Evolutionary conservation across 2,329 filamentous ascomycete genomes (phyloP), one percentile per base, ranked within the genome.

Genomic region (Penicillium corylophilum): DNA sequence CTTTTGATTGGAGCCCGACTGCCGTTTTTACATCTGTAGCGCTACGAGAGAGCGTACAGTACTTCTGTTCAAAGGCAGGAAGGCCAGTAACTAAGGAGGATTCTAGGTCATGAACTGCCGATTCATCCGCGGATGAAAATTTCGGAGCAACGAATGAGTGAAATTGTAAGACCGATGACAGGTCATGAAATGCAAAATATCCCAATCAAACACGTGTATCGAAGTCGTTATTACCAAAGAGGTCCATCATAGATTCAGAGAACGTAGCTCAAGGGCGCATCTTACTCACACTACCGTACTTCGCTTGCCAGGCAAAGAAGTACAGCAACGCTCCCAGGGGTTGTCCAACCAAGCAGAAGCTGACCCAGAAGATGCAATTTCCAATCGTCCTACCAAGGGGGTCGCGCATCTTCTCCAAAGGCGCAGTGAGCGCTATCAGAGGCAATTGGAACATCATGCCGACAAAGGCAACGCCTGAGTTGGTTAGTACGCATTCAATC

Each of bases 271-370:
- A 64, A 38, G 42, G 39, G 6, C 53, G 26, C 56, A 65, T 62
- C 43, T 66, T 68, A 58, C 77, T 89, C 20, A 92, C 87, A 64
- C 87, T 91, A 12, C 94, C 94, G 69, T 96, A 96, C 76, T 97
- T 97, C 49, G 90, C 90, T 74, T 97, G 93, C 93, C 94, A 99
- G 1, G 92, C 92, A 69, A 97, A 97, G 71, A 96, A 99, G 71
- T 99, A 99, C 69, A 95, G 79, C 54, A 99, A 76, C 0, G 90
- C 92, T 1, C 90, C 94, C 62, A 97, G 82, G 0, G 94, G 94
- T 77, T 99, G 94, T 3, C 94, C 94, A 12, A 99, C 88, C 2
- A 97, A 83, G 59, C 93, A 96, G 68, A 99, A 99, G 12, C 89
- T 93, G 18, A 96, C 80, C 94, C 94, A 97, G 72, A 99, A 99